phyloP scores from a whole-genome alignment of 352 stramenopile species.

The Globisporangium apiculatum region DNA sequence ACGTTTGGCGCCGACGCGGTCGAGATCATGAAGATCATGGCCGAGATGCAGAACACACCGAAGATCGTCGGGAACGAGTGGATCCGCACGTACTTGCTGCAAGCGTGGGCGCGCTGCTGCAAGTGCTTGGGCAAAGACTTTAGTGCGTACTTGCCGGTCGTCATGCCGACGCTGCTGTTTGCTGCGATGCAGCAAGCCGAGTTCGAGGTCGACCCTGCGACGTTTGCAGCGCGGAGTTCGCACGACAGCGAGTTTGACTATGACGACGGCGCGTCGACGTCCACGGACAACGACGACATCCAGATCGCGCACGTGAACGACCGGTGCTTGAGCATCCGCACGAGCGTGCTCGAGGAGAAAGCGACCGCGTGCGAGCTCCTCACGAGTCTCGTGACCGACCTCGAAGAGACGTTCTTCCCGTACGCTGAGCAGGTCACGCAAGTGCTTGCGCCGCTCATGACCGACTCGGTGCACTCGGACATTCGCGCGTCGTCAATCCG shows the following conservation, averaged over 20 bases:
- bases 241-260: slow-evolving; percentile 35
- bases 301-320: slow-evolving; percentile 82
- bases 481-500: slow-evolving; percentile 75
- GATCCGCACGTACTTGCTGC: slow-evolving; percentile 76
- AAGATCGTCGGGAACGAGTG: slow-evolving; percentile 75
- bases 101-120: slow-evolving; percentile 72
- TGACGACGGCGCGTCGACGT: slow-evolving; percentile 31
- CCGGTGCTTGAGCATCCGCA: slow-evolving; percentile 76
- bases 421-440: slow-evolving; percentile 83
- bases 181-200: slow-evolving; percentile 76
- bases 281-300: slow-evolving; percentile 62
- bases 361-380: slow-evolving; percentile 77
- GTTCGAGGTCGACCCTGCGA: slow-evolving; percentile 70
- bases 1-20: slow-evolving; percentile 60
- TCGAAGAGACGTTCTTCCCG: slow-evolving; percentile 83
- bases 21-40: slow-evolving; percentile 82
- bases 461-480: slow-evolving; percentile 79
- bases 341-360: slow-evolving; percentile 78
- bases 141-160: slow-evolving; percentile 63
- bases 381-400: slow-evolving; percentile 61
- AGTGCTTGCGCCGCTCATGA: slow-evolving; percentile 72
- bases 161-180: slow-evolving; percentile 78
- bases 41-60: slow-evolving; percentile 78
- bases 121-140: slow-evolving; percentile 76
- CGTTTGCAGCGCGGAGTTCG: slow-evolving; percentile 42